A percentile compares a stretch with the other conserved stretches of the same genome.
phyloP scores from a whole-genome alignment of 305 asterid genomes.

The Fraxinus nigra region DNA sequence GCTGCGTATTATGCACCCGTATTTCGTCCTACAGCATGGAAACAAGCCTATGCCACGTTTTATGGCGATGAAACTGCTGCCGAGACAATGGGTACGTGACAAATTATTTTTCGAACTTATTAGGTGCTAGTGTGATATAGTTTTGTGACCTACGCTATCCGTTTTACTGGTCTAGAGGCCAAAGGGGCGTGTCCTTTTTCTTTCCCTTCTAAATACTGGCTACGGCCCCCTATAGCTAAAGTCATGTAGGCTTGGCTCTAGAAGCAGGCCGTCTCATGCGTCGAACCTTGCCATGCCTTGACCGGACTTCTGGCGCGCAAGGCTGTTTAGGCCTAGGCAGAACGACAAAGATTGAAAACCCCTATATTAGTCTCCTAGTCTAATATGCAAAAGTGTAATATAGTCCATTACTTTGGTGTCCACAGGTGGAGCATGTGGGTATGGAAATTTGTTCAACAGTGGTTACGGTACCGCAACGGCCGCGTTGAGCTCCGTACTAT shows the following conservation, averaged over 20 bases:
- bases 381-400: not conserved
- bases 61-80: slow-evolving; percentile 42
- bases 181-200: not conserved
- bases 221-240: not conserved
- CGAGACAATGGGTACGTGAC: slow-evolving; percentile 27
- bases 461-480: slow-evolving; percentile 82
- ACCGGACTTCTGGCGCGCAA: too few relatives aligned
- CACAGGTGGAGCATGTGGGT: slow-evolving; percentile 88
- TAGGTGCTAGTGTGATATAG: not conserved
- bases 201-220: not conserved
- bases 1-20: slow-evolving; percentile 19
- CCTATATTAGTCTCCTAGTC: not conserved
- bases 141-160: too few relatives aligned
- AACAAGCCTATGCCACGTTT: slow-evolving; percentile 41
- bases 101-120: not conserved
- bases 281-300: not conserved
- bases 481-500: slow-evolving; percentile 74
- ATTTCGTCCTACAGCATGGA: slow-evolving; percentile 32
- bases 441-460: slow-evolving; percentile 56
- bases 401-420: not conserved
- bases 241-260: not conserved
- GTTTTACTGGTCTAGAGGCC: not conserved
- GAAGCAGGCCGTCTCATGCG: not conserved
- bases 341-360: not conserved
- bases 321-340: not conserved